These are phyloP conservation scores for Colletotrichum sp. DNA, from an alignment of 2,329 filamentous ascomycete genomes.

Conservation along the genomic window DNA sequence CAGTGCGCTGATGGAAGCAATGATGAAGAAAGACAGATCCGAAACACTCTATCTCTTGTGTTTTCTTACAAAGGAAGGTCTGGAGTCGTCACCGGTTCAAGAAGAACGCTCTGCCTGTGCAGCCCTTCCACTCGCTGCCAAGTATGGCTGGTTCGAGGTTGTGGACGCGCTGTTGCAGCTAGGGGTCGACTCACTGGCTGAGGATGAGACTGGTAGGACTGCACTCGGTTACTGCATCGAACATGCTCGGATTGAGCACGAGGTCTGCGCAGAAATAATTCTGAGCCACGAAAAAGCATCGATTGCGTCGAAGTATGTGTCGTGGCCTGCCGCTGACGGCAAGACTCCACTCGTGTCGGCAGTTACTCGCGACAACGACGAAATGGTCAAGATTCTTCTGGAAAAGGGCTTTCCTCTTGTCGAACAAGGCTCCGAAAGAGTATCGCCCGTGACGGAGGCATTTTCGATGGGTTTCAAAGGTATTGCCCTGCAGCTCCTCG, in stretches of 20 bases:
- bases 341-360: not conserved
- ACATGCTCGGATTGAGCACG: not conserved
- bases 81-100: not conserved
- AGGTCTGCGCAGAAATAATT: not conserved
- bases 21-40: not conserved
- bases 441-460: too few relatives aligned
- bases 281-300: not conserved
- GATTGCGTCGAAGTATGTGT: not conserved
- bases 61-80: not conserved
- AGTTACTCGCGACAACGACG: not conserved
- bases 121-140: not conserved
- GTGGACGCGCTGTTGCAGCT: not conserved
- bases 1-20: too few relatives aligned
- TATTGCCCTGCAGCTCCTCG: too few relatives aligned
- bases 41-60: accelerated
- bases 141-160: not conserved
- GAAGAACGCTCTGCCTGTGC: not conserved
- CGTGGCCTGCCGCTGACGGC: not conserved
- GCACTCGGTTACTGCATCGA: not conserved
- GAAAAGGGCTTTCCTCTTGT: not conserved
- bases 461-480: too few relatives aligned
- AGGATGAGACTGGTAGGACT: not conserved
- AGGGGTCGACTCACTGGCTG: not conserved
- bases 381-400: not conserved
- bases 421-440: too few relatives aligned